phyloP scores from a whole-genome alignment of 2,329 filamentous ascomycete species.

The Neonectria neomacrospora region DNA sequence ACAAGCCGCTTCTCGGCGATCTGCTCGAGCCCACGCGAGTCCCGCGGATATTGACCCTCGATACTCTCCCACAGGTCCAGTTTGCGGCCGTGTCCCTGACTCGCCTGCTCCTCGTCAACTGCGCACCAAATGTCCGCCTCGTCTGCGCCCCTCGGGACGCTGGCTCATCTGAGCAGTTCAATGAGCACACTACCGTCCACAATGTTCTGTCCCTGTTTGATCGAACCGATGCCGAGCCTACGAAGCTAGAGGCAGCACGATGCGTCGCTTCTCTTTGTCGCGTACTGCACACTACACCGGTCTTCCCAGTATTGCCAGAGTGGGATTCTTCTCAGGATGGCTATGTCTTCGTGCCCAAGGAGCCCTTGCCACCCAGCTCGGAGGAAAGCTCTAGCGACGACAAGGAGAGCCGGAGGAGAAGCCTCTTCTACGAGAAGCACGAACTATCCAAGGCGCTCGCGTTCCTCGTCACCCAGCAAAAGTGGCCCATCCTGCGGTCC shows the following conservation, averaged over 20 bases:
- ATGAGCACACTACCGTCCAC: slow-evolving; percentile 50
- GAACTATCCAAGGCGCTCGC: slow-evolving; percentile 56
- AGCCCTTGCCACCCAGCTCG: background rate
- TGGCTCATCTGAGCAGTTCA: slow-evolving; percentile 42
- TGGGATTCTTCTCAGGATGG: slow-evolving; percentile 48
- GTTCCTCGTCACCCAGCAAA: slow-evolving; percentile 66
- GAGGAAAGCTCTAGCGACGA: slow-evolving; percentile 12
- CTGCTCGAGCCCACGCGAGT: slow-evolving; percentile 59
- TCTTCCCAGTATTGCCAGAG: slow-evolving; percentile 47
- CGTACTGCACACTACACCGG: slow-evolving; percentile 59
- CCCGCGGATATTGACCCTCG: slow-evolving; percentile 65
- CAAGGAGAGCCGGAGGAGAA: slow-evolving; percentile 36
- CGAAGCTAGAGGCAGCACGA: slow-evolving; percentile 69
- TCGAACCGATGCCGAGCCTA: slow-evolving; percentile 59
- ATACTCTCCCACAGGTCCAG: slow-evolving; percentile 65
- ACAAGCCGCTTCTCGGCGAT: slow-evolving; percentile 63
- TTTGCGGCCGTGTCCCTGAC: slow-evolving; percentile 69
- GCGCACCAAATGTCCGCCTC: slow-evolving; percentile 61
- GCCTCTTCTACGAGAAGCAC: slow-evolving; percentile 60
- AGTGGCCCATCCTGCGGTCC: slow-evolving; percentile 68
- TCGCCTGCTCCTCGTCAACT: slow-evolving; percentile 66
- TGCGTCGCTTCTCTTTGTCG: slow-evolving; percentile 64
- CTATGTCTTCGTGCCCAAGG: slow-evolving; percentile 19
- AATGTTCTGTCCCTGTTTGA: slow-evolving; percentile 52
- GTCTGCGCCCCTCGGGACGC: slow-evolving; percentile 57